Conservation (phyloP, 352 stramenopile genomes). For the Globisporangium apiculatum region DNA sequence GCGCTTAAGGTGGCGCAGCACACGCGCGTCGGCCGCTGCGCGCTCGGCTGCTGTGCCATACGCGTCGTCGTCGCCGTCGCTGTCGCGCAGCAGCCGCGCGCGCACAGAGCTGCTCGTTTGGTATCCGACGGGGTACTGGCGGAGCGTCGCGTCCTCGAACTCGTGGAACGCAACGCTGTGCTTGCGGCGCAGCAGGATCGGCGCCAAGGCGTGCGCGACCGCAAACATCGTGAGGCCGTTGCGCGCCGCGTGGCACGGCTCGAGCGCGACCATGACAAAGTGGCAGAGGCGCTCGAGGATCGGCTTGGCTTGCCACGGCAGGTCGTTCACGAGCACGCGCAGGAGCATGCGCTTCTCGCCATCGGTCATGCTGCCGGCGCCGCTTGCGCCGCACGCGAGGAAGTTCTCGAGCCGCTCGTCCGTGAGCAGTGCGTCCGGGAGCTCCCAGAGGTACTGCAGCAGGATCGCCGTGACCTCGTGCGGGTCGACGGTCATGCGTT, state of each 20-base stretch:
- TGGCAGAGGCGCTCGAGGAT: slow-evolving; percentile 67
- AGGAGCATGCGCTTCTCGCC: slow-evolving; percentile 57
- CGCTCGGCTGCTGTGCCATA: slow-evolving; percentile 29
- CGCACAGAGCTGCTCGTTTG: slow-evolving; percentile 44
- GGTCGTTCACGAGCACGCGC: slow-evolving; percentile 66
- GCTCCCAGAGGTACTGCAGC: slow-evolving; percentile 79
- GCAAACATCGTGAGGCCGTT: slow-evolving; percentile 67
- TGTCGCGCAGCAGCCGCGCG: slow-evolving; percentile 34
- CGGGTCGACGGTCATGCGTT: slow-evolving; percentile 72
- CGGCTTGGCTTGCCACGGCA: slow-evolving; percentile 77
- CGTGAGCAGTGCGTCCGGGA: slow-evolving; percentile 71
- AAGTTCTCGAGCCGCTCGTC: slow-evolving; percentile 69
- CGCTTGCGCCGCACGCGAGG: slow-evolving; percentile 32
- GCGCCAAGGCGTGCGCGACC: slow-evolving; percentile 54
- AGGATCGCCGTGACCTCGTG: slow-evolving; percentile 76
- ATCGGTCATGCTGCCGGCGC: slow-evolving; percentile 28
- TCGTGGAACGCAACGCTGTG: slow-evolving; percentile 56
- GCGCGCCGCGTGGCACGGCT: slow-evolving; percentile 51
- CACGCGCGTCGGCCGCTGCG: slow-evolving; percentile 26
- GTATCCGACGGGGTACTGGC: slow-evolving; percentile 72
- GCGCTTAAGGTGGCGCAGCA: slow-evolving; percentile 43
- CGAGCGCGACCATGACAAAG: slow-evolving; percentile 48
- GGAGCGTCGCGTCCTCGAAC: slow-evolving; percentile 56
- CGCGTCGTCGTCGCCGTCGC: slow-evolving; percentile 40
- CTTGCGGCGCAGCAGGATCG: slow-evolving; percentile 47